Evolutionary conservation across 2,329 filamentous ascomycete species (phyloP).

Genomic region (Calonectria naviculata): DNA sequence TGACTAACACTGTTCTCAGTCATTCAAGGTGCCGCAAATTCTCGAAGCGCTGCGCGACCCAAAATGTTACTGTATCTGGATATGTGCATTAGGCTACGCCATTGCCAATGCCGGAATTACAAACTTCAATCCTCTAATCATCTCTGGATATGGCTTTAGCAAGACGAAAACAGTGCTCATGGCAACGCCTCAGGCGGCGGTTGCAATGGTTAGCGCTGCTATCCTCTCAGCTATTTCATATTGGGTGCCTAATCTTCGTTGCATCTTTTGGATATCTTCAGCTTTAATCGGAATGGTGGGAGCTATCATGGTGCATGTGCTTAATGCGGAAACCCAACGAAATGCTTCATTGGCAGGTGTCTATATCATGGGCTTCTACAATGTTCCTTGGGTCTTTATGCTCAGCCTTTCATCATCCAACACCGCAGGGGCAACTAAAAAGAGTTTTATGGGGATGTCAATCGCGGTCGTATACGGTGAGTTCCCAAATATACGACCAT

Average conservation of each 20-base stretch:
- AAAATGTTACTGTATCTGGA: constrained; percentile 39
- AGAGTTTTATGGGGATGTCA: constrained; percentile 43
- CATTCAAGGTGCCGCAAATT: constrained; percentile 29
- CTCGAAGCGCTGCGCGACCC: constrained; percentile 31
- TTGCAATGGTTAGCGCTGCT: constrained; percentile 42
- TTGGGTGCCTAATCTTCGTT: constrained; percentile 42
- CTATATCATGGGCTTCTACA: constrained; percentile 49
- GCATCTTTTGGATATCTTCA: constrained; percentile 43
- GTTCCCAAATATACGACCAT: neutral
- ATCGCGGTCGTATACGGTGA: constrained; percentile 43
- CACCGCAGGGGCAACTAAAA: constrained; percentile 44
- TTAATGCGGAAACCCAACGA: constrained; percentile 28
- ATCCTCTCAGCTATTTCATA: constrained; percentile 38
- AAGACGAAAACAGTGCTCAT: constrained; percentile 42
- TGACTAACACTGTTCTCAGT: neutral
- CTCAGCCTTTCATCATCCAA: constrained; percentile 45
- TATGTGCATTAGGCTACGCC: constrained; percentile 65
- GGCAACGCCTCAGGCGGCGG: constrained; percentile 46
- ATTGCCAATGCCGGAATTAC: constrained; percentile 78
- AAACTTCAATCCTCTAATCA: constrained; percentile 68
- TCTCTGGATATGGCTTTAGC: constrained; percentile 62
- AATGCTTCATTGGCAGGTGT: constrained; percentile 43
- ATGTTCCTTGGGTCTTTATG: constrained; percentile 36
- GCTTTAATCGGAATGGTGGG: constrained; percentile 36
- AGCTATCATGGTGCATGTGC: constrained; percentile 39